Conservation (phyloP, 2,329 filamentous ascomycete species). For the Trichoderma sp. region DNA sequence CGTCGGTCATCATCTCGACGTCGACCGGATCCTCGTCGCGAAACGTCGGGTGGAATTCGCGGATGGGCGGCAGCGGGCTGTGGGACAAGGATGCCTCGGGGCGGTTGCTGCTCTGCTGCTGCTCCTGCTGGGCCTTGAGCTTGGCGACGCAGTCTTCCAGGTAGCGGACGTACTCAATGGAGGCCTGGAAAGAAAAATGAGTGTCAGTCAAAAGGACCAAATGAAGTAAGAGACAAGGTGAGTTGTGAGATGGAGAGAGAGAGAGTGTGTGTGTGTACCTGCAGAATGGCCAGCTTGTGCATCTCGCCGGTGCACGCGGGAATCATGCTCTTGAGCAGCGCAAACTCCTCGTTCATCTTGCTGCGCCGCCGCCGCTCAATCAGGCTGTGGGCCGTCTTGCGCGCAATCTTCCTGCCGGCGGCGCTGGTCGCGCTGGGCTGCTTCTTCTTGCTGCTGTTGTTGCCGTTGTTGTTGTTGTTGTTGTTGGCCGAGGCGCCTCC, state of each 20-base stretch:
- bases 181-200: constrained; percentile 61
- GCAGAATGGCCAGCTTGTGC: constrained; percentile 95
- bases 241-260: no score
- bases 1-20: constrained; percentile 60
- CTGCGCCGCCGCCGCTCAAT: constrained; percentile 88
- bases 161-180: constrained; percentile 94
- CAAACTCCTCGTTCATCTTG: constrained; percentile 99
- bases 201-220: not conserved
- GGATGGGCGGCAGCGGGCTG: constrained; percentile 42
- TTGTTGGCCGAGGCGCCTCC: constrained; percentile 33
- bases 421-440: constrained; percentile 74
- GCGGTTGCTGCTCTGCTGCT: constrained; percentile 35
- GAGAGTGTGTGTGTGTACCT: no score
- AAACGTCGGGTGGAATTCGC: constrained; percentile 46
- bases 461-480: constrained; percentile 33
- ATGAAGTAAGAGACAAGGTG: no score
- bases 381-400: constrained; percentile 93
- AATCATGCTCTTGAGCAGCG: constrained; percentile 89
- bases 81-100: constrained; percentile 34
- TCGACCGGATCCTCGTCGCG: constrained; percentile 48
- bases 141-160: constrained; percentile 84
- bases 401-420: constrained; percentile 89
- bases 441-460: constrained; percentile 65
- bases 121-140: constrained; percentile 64
- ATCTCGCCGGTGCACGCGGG: constrained; percentile 95